Evolutionary conservation across 495 filamentous ascomycete genomes (phyloP), one percentile per base, ranked within the genome.

Genomic region (Penicillium steckii): DNA sequence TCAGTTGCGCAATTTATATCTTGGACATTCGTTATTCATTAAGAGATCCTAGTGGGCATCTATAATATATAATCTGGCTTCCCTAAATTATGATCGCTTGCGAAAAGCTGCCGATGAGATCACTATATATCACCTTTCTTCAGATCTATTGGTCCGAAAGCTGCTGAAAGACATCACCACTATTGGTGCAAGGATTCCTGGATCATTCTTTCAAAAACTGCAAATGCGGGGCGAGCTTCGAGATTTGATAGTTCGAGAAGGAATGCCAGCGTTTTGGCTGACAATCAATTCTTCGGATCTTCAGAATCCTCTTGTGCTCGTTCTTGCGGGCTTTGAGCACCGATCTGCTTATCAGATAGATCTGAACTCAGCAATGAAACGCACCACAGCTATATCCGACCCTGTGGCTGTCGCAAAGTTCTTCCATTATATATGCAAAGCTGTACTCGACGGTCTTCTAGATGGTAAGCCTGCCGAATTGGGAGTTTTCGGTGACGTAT

Each of bases 241-340:
- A 21, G 40, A 35, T 2, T 25, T 57, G 17, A 38, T 57, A 21
- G 25, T 57, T 18, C 17, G 40, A 17, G 29, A 22, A 30, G 54
- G 48, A 21, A 50, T 57, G 40, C 47, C 48, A 3, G 53, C 40
- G 2, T 50, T 57, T 27, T 57, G 43, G 54, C 8, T 52, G 7
- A 57, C 54, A 8, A 52, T 57, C 15, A 52, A 57, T 32, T 48
- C 48, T 3, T 50, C 54, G 15, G 54, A 57, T 24, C 25, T 52
- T 3, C 29, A 33, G 17, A 44, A 44, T 30, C 27, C 27, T 12
- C 27, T 30, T 8, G 27, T 30, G 2, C 27, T 30, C 8, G 13
- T 30, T 12, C 7, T 30, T 8, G 27, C 27, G 8, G 27, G 27
- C 7, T 8, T 30, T 9, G 27, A 30, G 27, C 13, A 30, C 27